Percentiles rank a stretch among this genome's conserved stretches.
phyloP scores from a whole-genome alignment of 2,329 filamentous ascomycete species.

The Aspergillus puulaauensis region DNA sequence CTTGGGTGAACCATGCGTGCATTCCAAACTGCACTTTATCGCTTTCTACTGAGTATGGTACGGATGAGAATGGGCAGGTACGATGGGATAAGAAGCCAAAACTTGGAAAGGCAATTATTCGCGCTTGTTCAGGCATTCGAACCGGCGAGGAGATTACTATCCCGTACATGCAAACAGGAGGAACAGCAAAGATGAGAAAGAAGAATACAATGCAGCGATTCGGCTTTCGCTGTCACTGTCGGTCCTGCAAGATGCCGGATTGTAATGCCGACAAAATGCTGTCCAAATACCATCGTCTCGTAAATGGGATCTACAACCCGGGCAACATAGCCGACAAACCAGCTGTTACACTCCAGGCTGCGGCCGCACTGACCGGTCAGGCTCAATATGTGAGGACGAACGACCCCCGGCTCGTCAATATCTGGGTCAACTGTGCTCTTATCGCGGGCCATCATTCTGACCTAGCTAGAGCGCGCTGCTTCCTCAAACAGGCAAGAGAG shows the following conservation, averaged over 20 bases:
- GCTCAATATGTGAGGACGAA: conserved; percentile 3
- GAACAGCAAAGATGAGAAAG: conserved; percentile 10
- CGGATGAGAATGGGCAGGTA: not conserved
- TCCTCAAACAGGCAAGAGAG: conserved; percentile 17
- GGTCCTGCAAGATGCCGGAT: conserved; percentile 16
- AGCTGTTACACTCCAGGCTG: conserved; percentile 13
- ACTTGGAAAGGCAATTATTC: conserved; percentile 10
- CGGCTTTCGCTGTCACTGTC: conserved; percentile 27
- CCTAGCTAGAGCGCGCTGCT: conserved; percentile 19
- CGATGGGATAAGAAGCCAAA: not conserved
- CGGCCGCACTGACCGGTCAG: conserved; percentile 7
- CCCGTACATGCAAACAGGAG: conserved; percentile 16
- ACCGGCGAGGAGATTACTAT: conserved; percentile 27
- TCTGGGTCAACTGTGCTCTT: conserved; percentile 23
- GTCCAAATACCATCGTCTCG: conserved; percentile 7
- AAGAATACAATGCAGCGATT: conserved; percentile 10
- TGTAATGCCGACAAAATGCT: conserved; percentile 14
- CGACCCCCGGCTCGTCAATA: conserved; percentile 16
- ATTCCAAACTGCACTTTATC: conserved; percentile 21
- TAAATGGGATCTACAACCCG: not conserved
- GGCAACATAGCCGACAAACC: conserved; percentile 13
- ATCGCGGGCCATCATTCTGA: conserved; percentile 26
- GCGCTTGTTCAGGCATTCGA: conserved; percentile 19
- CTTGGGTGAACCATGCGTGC: conserved; percentile 27
- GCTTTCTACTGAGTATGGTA: conserved; percentile 4